These are phyloP conservation scores for Truncatella angustata DNA, from an alignment of 2,329 filamentous ascomycete genomes.

Conservation along the genomic window DNA sequence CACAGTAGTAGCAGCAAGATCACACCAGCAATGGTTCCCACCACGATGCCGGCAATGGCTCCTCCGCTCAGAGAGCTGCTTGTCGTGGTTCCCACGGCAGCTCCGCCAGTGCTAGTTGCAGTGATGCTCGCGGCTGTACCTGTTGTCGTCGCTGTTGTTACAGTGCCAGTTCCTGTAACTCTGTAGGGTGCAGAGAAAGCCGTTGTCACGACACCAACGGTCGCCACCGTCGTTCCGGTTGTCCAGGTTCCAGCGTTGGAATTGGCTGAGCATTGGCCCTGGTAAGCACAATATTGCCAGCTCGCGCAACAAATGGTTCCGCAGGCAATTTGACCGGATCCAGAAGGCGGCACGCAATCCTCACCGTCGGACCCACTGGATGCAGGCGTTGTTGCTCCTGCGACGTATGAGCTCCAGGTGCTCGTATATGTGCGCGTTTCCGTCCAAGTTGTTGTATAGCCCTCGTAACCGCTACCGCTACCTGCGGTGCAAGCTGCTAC, in stretches of 20 bases:
- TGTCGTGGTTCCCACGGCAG: conserved; percentile 40
- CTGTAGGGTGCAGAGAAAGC: conserved; percentile 46
- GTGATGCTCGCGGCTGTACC: conserved; percentile 47
- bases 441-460: conserved; percentile 59
- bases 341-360: conserved; percentile 47
- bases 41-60: conserved; percentile 78
- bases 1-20: conserved; percentile 67
- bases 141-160: conserved; percentile 49
- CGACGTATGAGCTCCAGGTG: conserved; percentile 51
- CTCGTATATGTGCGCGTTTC: conserved; percentile 59
- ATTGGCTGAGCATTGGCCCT: conserved; percentile 57
- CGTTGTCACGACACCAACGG: conserved; percentile 50
- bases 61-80: conserved; percentile 59
- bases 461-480: conserved; percentile 26
- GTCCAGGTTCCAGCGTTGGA: conserved; percentile 42
- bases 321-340: conserved; percentile 59
- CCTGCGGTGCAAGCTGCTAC: conserved; percentile 48
- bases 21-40: conserved; percentile 68
- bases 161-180: conserved; percentile 51
- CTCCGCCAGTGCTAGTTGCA: conserved; percentile 49
- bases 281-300: conserved; percentile 64
- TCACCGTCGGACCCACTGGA: conserved; percentile 30
- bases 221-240: conserved; percentile 34
- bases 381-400: conserved; percentile 42
- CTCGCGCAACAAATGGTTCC: conserved; percentile 68